A percentile compares a stretch with the other conserved stretches of the same genome.
Conservation (phyloP, 2,329 filamentous ascomycete species). For the Biscogniauxia marginata region DNA sequence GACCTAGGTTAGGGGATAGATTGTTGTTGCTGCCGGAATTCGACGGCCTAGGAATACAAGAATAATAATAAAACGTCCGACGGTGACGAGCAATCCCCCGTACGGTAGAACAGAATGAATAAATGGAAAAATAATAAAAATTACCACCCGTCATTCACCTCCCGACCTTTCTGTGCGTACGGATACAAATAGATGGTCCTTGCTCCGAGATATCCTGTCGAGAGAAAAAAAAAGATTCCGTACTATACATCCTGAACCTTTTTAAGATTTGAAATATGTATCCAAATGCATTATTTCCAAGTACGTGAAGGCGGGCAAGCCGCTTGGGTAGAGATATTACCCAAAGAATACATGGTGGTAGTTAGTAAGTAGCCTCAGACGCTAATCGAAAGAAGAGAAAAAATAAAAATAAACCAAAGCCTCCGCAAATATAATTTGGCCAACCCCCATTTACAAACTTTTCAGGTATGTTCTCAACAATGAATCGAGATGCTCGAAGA, state of each 20-base stretch:
- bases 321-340: background rate
- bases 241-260: background rate
- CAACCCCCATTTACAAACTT: background rate
- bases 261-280: background rate
- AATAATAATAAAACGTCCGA: no score
- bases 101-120: no score
- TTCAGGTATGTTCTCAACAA: constrained; percentile 16
- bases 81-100: no score
- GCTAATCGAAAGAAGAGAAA: constrained; percentile 1
- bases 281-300: background rate
- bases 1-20: no score
- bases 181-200: background rate
- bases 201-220: background rate
- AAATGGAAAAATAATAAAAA: background rate
- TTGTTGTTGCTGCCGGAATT: no score
- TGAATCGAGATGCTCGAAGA: constrained; percentile 6
- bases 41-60: no score
- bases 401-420: background rate
- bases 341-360: background rate
- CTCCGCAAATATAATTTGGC: background rate
- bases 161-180: background rate
- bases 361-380: background rate
- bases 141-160: background rate
- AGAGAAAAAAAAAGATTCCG: background rate
- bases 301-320: background rate